A percentile compares a stretch with the other conserved stretches of the same genome.
Evolutionary conservation across 2,329 filamentous ascomycete species (phyloP).

Genomic region (Meredithiella fracta): DNA sequence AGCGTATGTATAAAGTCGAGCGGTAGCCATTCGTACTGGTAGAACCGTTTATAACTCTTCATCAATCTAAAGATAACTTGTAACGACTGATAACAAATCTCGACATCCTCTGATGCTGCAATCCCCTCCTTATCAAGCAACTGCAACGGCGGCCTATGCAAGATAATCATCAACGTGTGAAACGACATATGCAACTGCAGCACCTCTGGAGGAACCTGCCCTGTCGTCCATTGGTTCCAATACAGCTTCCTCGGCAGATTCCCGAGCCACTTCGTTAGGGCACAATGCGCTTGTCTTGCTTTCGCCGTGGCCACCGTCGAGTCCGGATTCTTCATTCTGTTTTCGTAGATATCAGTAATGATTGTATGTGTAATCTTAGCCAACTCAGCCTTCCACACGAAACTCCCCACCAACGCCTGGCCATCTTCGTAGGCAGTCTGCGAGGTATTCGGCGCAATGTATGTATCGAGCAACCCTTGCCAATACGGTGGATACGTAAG

Average conservation of each 20-base stretch:
- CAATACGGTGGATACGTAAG: slow-evolving; percentile 34
- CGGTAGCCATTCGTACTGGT: slow-evolving; percentile 28
- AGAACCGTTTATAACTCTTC: slow-evolving; percentile 28
- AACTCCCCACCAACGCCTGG: slow-evolving; percentile 26
- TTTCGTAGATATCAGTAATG: slow-evolving; percentile 35
- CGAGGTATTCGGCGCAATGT: slow-evolving; percentile 28
- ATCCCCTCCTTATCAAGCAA: slow-evolving; percentile 26
- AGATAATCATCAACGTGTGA: slow-evolving; percentile 35
- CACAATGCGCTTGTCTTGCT: slow-evolving; percentile 29
- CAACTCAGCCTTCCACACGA: slow-evolving; percentile 32
- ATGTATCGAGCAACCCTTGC: slow-evolving; percentile 30
- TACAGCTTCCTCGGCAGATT: slow-evolving; percentile 30
- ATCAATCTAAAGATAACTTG: slow-evolving; percentile 29
- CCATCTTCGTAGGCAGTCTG: slow-evolving; percentile 32
- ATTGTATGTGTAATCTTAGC: slow-evolving; percentile 33
- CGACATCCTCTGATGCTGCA: slow-evolving; percentile 28
- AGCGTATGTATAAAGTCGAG: slow-evolving; percentile 34
- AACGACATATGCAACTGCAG: slow-evolving; percentile 34
- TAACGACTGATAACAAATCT: slow-evolving; percentile 34
- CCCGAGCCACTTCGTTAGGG: slow-evolving; percentile 30
- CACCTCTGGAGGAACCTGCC: slow-evolving; percentile 29
- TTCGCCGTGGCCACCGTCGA: slow-evolving; percentile 26
- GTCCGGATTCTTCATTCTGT: slow-evolving; percentile 26
- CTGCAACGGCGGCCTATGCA: slow-evolving; percentile 31
- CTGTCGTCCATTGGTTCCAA: slow-evolving; percentile 35